These are phyloP conservation scores for Coprinellus aureogranulatus DNA, from an alignment of 768 basidiomycete species.

Conservation along the genomic window DNA sequence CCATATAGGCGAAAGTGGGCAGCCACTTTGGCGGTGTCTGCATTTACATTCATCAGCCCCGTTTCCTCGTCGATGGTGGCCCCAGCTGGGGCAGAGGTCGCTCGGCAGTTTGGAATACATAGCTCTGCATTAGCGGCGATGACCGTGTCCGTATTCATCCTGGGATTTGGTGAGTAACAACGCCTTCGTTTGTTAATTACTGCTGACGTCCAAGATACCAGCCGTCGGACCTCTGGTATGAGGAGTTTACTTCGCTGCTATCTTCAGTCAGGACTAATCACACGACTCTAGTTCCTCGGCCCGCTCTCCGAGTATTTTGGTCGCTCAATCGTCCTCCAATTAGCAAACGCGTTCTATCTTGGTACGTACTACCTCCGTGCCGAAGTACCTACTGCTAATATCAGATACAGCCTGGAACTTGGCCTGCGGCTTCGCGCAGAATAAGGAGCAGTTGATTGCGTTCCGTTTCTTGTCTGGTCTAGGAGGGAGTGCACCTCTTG, in stretches of 20 bases:
- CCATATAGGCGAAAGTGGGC: conserved; percentile 58
- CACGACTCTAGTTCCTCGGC: conserved; percentile 38
- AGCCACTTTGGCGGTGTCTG: conserved; percentile 60
- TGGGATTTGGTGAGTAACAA: conserved; percentile 53
- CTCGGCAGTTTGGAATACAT: conserved; percentile 52
- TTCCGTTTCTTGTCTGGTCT: conserved; percentile 71
- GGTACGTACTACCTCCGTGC: conserved; percentile 33
- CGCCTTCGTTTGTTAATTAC: not conserved
- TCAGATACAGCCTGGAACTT: conserved; percentile 52
- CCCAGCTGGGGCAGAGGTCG: conserved; percentile 55
- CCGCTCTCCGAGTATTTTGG: conserved; percentile 75
- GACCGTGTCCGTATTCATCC: conserved; percentile 51
- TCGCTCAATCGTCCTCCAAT: conserved; percentile 57
- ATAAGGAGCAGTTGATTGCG: conserved; percentile 53
- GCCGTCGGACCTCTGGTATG: conserved; percentile 52
- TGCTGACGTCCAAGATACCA: no score
- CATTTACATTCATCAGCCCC: conserved; percentile 66
- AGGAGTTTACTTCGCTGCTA: not conserved
- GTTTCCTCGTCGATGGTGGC: conserved; percentile 76
- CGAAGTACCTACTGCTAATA: not conserved
- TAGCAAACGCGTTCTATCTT: conserved; percentile 64
- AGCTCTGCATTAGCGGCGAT: conserved; percentile 49
- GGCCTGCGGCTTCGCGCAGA: conserved; percentile 63
- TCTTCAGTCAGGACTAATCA: not conserved
- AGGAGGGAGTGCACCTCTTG: conserved; percentile 69